These are phyloP conservation scores for Gynandropsis gynandra DNA, from an alignment of 345 rosid genomes.

Conservation along the genomic window DNA sequence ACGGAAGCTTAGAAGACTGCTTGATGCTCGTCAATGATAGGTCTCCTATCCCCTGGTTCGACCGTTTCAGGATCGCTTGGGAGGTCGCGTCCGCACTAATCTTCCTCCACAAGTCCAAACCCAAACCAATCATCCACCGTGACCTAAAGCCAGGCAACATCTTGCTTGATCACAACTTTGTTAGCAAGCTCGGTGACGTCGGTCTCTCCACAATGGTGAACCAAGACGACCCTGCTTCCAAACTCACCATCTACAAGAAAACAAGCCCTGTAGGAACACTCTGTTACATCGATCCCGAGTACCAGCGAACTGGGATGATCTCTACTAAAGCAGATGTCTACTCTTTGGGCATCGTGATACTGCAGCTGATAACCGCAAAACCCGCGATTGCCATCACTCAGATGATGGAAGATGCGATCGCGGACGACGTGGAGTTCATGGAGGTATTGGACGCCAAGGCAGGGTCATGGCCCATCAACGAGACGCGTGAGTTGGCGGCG, in stretches of 20 bases:
- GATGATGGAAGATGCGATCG: constrained; percentile 57
- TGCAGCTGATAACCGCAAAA: constrained; percentile 73
- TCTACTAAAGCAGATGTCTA: constrained; percentile 76
- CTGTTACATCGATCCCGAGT: constrained; percentile 89
- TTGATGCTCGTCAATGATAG: constrained; percentile 37
- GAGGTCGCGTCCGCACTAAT: constrained; percentile 81
- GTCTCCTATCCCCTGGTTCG: constrained; percentile 76
- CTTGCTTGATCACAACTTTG: constrained; percentile 64
- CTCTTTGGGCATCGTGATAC: constrained; percentile 69
- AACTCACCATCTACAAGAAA: constrained; percentile 35
- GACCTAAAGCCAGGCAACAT: constrained; percentile 91
- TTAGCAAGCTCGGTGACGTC: constrained; percentile 89
- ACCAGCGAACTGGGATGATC: constrained; percentile 69
- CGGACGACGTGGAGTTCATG: constrained; percentile 33
- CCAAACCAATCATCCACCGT: constrained; percentile 73
- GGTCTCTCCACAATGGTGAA: constrained; percentile 65
- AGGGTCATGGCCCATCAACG: constrained; percentile 69
- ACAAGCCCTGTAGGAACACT: constrained; percentile 81
- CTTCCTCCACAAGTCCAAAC: constrained; percentile 75
- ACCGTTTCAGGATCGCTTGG: constrained; percentile 75
- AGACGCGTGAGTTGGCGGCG: constrained; percentile 58
- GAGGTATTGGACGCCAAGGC: constrained; percentile 55
- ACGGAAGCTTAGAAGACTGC: constrained; percentile 31
- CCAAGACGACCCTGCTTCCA: constrained; percentile 36
- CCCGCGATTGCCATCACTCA: constrained; percentile 68